Conservation (phyloP, 106 monocot genomes). For the Dendrobium chrysotoxum region DNA sequence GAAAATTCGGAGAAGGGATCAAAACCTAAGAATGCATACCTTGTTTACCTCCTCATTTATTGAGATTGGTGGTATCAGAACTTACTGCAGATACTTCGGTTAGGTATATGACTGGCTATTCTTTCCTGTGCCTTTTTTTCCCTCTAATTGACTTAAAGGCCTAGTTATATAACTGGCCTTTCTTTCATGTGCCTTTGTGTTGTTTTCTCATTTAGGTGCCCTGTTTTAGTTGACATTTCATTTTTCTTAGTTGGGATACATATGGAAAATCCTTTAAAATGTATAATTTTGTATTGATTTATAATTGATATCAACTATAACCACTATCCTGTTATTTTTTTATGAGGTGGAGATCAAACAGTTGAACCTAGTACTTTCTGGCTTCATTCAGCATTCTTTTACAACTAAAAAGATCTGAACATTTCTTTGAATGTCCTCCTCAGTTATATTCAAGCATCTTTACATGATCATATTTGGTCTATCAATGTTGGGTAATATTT, state of each 20-base stretch:
- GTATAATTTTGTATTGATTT: background rate
- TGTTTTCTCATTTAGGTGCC: too few species aligned
- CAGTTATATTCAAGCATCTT: background rate
- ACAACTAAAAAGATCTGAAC: background rate
- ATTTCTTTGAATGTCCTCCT: background rate
- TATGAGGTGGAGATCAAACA: background rate
- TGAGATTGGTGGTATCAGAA: too few species aligned
- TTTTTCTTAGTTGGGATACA: background rate
- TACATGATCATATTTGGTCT: background rate
- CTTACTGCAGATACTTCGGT: too few species aligned
- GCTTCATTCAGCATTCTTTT: background rate
- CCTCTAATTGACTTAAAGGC: too few species aligned
- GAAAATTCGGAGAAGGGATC: too few species aligned
- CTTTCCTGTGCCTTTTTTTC: too few species aligned
- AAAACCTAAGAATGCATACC: too few species aligned
- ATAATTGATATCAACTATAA: background rate
- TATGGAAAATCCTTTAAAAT: background rate
- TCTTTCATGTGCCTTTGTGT: too few species aligned
- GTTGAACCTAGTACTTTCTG: background rate
- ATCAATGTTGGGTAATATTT: background rate
- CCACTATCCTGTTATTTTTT: background rate
- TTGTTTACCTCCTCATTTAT: too few species aligned
- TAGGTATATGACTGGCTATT: too few species aligned
- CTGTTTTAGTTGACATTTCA: too few species aligned
- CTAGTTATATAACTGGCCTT: too few species aligned